Evolutionary conservation across 2,329 filamentous ascomycete genomes (phyloP).

Genomic region (Cladosporium sp.): DNA sequence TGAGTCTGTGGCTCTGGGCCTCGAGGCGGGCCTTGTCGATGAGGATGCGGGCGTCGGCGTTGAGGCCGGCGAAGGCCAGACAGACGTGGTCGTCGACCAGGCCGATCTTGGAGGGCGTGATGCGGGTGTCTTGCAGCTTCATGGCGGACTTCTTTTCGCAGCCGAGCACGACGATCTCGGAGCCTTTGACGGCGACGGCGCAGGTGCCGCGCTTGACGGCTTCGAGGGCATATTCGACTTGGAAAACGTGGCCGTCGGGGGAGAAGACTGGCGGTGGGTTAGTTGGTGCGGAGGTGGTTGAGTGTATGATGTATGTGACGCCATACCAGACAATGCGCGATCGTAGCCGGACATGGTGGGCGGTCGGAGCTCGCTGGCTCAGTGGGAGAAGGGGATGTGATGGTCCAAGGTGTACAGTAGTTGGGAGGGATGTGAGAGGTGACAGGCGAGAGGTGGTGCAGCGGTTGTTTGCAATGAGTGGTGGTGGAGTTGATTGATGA

Average conservation of each 20-base stretch:
- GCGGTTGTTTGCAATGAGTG: neutral
- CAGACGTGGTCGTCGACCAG: slow-evolving; percentile 94
- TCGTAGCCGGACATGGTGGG: slow-evolving; percentile 87
- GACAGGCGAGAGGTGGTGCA: neutral
- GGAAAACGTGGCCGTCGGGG: slow-evolving; percentile 99
- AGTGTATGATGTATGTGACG: slow-evolving; percentile 5
- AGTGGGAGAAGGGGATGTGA: slow-evolving; percentile 8
- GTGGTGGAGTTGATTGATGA: slow-evolving; percentile 12
- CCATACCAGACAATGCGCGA: slow-evolving; percentile 94
- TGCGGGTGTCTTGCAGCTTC: slow-evolving; percentile 98
- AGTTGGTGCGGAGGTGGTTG: slow-evolving; percentile 13
- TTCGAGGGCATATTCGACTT: slow-evolving; percentile 98
- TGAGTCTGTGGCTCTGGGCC: slow-evolving; percentile 94
- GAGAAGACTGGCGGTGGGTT: slow-evolving; percentile 71
- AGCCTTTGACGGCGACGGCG: slow-evolving; percentile 94
- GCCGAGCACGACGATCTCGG: slow-evolving; percentile 89
- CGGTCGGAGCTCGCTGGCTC: slow-evolving; percentile 23
- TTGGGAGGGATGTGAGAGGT: neutral
- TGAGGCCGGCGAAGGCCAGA: slow-evolving; percentile 94
- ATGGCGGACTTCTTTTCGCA: slow-evolving; percentile 99
- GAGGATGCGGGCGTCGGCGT: slow-evolving; percentile 95
- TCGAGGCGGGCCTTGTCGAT: slow-evolving; percentile 98
- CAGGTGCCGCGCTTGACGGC: slow-evolving; percentile 99
- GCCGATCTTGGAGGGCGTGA: slow-evolving; percentile 98
- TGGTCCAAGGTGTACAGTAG: neutral